Percentiles rank a stretch among this genome's conserved stretches.
phyloP scores from a whole-genome alignment of 306 rosid genomes.

The Castanospermum australe region DNA sequence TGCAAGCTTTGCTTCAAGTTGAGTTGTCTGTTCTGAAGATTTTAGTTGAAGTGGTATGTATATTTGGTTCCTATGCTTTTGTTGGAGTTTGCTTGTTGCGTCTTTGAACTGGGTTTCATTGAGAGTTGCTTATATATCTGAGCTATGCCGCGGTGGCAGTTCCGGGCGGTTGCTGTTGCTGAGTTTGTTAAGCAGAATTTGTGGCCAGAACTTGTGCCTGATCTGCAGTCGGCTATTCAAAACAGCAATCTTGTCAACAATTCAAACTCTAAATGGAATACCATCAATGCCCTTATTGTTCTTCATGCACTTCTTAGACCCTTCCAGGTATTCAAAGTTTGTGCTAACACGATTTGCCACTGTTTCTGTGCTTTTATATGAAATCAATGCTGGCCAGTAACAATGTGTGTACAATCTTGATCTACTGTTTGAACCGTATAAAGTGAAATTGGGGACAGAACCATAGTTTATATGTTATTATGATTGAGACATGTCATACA shows the following conservation, averaged over 20 bases:
- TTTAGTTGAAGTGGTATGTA: constrained; percentile 71
- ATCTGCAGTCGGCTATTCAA: constrained; percentile 64
- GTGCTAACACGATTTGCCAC: not conserved
- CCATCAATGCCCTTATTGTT: constrained; percentile 57
- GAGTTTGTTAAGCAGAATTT: constrained; percentile 68
- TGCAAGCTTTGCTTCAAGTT: constrained; percentile 68
- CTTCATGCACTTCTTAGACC: constrained; percentile 85
- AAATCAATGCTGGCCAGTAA: not conserved
- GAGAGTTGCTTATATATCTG: not conserved
- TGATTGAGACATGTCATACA: not conserved
- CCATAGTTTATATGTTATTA: not conserved
- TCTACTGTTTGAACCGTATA: not conserved
- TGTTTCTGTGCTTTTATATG: not conserved
- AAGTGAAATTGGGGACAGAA: not conserved
- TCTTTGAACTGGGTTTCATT: not conserved
- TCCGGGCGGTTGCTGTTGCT: constrained; percentile 50
- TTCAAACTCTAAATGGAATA: constrained; percentile 51
- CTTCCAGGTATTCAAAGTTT: constrained; percentile 60
- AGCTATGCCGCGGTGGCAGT: constrained; percentile 44
- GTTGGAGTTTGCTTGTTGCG: not conserved
- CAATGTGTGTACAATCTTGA: not conserved
- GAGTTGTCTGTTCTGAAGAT: constrained; percentile 62
- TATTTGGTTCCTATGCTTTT: not conserved
- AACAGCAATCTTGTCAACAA: constrained; percentile 55
- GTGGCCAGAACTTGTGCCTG: constrained; percentile 80